Percentiles rank a stretch among this genome's conserved stretches.
These are phyloP conservation scores for Ogataea pignaliae DNA, from an alignment of 805 yeast species.

Conservation along the genomic window DNA sequence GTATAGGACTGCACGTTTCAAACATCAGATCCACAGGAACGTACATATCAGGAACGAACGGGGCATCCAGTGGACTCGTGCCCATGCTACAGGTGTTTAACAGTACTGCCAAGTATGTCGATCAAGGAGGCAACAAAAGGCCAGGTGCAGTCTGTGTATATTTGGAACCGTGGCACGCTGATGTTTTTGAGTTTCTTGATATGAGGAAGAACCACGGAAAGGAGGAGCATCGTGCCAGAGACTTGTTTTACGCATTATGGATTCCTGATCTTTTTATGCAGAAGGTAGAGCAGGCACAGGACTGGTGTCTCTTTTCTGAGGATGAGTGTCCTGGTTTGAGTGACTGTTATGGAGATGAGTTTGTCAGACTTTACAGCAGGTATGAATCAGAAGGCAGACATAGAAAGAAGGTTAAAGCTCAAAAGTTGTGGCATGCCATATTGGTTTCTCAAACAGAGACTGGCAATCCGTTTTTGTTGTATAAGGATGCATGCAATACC, in stretches of 20 bases:
- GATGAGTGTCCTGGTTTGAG: conserved; percentile 81
- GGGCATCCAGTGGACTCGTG: conserved; percentile 85
- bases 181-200: conserved; percentile 80
- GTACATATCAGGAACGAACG: conserved; percentile 87
- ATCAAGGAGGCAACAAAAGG: conserved; percentile 96
- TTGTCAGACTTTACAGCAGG: conserved; percentile 60
- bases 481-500: conserved; percentile 85
- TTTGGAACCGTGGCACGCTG: conserved; percentile 97
- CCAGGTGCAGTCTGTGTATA: conserved; percentile 97
- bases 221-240: conserved; percentile 91
- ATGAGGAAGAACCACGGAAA: conserved; percentile 92
- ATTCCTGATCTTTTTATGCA: conserved; percentile 92
- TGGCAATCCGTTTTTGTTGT: conserved; percentile 92
- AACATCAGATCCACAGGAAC: conserved; percentile 85
- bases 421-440: conserved; percentile 85
- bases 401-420: conserved; percentile 68
- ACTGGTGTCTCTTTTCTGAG: conserved; percentile 91
- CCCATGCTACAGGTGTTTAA: conserved; percentile 97
- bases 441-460: conserved; percentile 93
- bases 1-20: conserved; percentile 86
- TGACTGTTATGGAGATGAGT: conserved; percentile 82
- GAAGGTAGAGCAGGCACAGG: conserved; percentile 70
- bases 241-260: conserved; percentile 91
- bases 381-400: conserved; percentile 73
- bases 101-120: conserved; percentile 94